These are phyloP conservation scores for Fraxinus sp. DNA, from an alignment of 305 asterid species.

Conservation along the genomic window DNA sequence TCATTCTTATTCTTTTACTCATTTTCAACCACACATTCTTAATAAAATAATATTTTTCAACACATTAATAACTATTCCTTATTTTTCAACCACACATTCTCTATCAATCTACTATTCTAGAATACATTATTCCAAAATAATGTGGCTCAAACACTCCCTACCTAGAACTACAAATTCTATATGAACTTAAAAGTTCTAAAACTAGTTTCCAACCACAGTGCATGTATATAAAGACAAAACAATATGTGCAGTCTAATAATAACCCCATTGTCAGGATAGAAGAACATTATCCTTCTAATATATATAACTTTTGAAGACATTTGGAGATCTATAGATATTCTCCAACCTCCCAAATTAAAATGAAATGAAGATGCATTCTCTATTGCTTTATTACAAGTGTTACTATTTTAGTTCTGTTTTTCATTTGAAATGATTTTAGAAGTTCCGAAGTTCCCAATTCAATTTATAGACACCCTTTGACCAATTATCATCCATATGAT, in stretches of 20 bases:
- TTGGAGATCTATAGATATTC: neutral
- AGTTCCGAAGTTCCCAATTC: neutral
- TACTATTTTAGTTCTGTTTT: neutral
- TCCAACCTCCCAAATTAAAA: neutral
- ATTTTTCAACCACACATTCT: no score
- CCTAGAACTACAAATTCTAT: neutral
- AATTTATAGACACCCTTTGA: neutral
- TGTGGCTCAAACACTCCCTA: neutral
- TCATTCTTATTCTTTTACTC: no score
- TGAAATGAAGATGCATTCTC: neutral
- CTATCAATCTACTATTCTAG: no score
- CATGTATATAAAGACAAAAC: neutral
- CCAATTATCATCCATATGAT: neutral
- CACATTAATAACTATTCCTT: no score
- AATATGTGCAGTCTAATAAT: neutral
- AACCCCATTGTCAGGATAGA: neutral
- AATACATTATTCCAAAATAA: no score
- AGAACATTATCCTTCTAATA: neutral
- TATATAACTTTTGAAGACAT: neutral
- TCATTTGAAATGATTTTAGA: neutral
- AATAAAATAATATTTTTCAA: no score
- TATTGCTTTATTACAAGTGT: neutral
- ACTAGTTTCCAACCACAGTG: neutral
- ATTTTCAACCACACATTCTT: no score
- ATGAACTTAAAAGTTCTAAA: neutral